Conservation (phyloP, 2,329 filamentous ascomycete genomes). For the Talaromyces sp. region DNA sequence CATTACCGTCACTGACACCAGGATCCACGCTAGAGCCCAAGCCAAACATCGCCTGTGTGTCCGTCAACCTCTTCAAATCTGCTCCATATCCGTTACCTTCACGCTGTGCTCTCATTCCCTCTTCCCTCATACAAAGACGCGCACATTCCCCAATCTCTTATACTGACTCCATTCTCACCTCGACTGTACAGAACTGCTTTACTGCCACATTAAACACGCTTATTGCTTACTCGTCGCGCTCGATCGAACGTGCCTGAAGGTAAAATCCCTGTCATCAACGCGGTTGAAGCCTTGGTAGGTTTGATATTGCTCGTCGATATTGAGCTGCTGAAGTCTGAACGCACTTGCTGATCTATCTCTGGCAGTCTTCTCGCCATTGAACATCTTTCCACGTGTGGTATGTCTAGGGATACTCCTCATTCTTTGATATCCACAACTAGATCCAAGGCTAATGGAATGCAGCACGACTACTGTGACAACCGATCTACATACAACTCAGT, state of each 20-base stretch:
- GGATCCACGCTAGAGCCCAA: conserved; percentile 40
- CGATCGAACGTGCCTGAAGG: not conserved
- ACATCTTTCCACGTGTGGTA: conserved; percentile 37
- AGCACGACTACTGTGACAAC: conserved; percentile 30
- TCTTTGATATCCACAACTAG: conserved; percentile 31
- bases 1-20: conserved; percentile 26
- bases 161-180: conserved; percentile 15
- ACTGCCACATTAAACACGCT: conserved; percentile 9
- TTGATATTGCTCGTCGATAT: not conserved
- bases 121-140: conserved; percentile 1
- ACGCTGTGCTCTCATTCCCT: conserved; percentile 12
- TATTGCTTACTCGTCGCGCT: conserved; percentile 18
- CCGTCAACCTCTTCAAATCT: conserved; percentile 30
- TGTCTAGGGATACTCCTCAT: conserved; percentile 26
- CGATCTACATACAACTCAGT: conserved; percentile 8
- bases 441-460: conserved; percentile 34
- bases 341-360: conserved; percentile 17
- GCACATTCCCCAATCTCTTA: conserved; percentile 17
- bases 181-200: not conserved
- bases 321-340: not conserved
- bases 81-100: conserved; percentile 15
- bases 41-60: conserved; percentile 40
- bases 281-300: not conserved
- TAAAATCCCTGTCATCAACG: conserved; percentile 11
- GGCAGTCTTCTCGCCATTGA: conserved; percentile 24